A percentile compares a stretch with the other conserved stretches of the same genome.
These are phyloP conservation scores for Gaultheria prostrata DNA, from an alignment of 148 eudicot genomes.

Conservation along the genomic window DNA sequence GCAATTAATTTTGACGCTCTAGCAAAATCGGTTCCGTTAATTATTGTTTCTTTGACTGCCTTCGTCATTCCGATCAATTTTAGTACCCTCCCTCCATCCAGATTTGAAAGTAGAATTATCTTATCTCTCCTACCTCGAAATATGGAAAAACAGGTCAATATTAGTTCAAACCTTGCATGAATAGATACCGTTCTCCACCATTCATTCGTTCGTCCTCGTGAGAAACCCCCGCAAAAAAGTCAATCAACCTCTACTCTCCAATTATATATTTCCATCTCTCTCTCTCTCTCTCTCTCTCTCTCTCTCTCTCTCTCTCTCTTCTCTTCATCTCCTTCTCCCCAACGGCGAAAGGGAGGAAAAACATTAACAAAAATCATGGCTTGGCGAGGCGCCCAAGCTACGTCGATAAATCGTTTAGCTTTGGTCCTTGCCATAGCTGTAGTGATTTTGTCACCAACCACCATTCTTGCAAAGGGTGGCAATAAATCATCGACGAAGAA, in stretches of 20 bases:
- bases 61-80: too few species aligned
- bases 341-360: background rate
- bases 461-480: background rate
- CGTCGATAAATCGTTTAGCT: background rate
- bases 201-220: background rate
- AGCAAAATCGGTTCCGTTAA: too few species aligned
- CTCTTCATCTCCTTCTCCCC: background rate
- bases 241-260: background rate
- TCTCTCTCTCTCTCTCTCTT: background rate
- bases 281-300: background rate
- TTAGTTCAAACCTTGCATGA: background rate
- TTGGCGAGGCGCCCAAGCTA: background rate
- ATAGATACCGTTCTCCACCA: background rate
- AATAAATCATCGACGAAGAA: background rate
- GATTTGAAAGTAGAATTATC: background rate
- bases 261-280: background rate
- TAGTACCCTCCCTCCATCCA: background rate
- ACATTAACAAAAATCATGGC: background rate
- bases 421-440: background rate
- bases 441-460: background rate
- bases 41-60: too few species aligned
- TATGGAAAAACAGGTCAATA: background rate
- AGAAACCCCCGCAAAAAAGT: background rate
- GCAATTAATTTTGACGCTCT: too few species aligned
- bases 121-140: background rate